Conservation (phyloP, 257 asterid species). For the Solanum dulcamara region DNA sequence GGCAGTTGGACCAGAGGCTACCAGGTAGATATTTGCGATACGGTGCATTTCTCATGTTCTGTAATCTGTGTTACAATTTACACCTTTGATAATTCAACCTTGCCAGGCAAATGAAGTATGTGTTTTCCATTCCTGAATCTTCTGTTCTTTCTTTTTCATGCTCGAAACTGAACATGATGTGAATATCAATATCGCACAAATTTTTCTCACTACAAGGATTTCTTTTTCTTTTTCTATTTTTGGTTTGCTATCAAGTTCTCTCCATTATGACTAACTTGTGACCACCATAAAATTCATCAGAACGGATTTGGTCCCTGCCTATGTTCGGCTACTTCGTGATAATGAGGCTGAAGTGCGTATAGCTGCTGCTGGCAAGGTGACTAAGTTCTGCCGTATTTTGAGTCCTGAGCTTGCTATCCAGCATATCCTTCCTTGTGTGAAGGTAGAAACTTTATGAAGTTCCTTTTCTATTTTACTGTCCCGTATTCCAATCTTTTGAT, state of each 20-base stretch:
- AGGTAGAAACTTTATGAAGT: slow-evolving; percentile 12
- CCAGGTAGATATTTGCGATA: slow-evolving; percentile 14
- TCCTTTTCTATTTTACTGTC: background rate
- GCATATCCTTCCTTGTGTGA: slow-evolving; percentile 31
- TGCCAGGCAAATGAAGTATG: background rate
- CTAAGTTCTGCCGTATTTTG: slow-evolving; percentile 29
- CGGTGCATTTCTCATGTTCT: background rate
- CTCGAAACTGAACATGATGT: background rate
- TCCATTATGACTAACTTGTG: background rate
- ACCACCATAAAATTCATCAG: slow-evolving; percentile 4
- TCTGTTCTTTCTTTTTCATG: background rate
- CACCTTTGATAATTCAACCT: background rate
- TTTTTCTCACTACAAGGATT: background rate
- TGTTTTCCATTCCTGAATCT: background rate
- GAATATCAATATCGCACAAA: background rate
- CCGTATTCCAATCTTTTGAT: background rate
- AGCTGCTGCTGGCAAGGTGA: slow-evolving; percentile 39
- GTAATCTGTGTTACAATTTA: background rate
- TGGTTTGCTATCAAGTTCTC: background rate
- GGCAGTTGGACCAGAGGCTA: slow-evolving; percentile 38
- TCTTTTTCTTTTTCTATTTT: background rate
- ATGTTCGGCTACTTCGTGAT: slow-evolving; percentile 34
- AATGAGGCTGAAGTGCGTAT: slow-evolving; percentile 41
- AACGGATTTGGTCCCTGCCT: slow-evolving; percentile 32
- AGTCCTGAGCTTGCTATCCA: slow-evolving; percentile 29